phyloP scores from a whole-genome alignment of 78 protist genomes.

The Cyanophora paradoxa region DNA sequence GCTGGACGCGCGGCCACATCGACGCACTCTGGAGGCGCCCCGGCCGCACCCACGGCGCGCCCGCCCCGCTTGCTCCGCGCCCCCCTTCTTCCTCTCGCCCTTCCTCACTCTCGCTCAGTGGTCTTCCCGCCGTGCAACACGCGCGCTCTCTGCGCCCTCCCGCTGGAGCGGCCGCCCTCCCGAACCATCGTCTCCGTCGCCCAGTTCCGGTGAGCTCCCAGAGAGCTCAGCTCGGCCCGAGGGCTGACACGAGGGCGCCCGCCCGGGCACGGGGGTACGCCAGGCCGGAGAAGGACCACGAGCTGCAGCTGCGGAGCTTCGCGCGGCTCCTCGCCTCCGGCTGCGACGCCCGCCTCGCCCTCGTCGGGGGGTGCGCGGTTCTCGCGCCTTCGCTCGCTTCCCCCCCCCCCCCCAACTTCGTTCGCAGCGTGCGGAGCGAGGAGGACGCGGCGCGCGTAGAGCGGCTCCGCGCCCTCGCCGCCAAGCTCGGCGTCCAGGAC shows the following conservation, averaged over 20 bases:
- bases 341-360: neutral
- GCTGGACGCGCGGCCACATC: constrained; percentile 87
- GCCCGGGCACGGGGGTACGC: too few species aligned
- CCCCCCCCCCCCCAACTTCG: too few species aligned
- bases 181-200: constrained; percentile 80
- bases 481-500: constrained; percentile 19
- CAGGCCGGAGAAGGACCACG: constrained; percentile 85
- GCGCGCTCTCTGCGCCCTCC: neutral
- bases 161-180: neutral
- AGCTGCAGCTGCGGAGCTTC: constrained; percentile 58
- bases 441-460: constrained; percentile 63
- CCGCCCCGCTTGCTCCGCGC: too few species aligned
- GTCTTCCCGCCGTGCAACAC: constrained; percentile 85
- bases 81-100: too few species aligned
- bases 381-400: neutral
- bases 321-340: constrained; percentile 16
- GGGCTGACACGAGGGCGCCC: too few species aligned
- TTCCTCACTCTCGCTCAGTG: neutral
- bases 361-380: neutral
- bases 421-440: constrained; percentile 67
- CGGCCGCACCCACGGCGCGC: too few species aligned
- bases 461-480: constrained; percentile 13
- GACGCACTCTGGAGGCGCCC: constrained; percentile 31
- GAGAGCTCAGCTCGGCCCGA: neutral
- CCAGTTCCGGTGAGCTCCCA: constrained; percentile 70